phyloP scores from a whole-genome alignment of 2,329 filamentous ascomycete species.

The Cladosporium colombiae region DNA sequence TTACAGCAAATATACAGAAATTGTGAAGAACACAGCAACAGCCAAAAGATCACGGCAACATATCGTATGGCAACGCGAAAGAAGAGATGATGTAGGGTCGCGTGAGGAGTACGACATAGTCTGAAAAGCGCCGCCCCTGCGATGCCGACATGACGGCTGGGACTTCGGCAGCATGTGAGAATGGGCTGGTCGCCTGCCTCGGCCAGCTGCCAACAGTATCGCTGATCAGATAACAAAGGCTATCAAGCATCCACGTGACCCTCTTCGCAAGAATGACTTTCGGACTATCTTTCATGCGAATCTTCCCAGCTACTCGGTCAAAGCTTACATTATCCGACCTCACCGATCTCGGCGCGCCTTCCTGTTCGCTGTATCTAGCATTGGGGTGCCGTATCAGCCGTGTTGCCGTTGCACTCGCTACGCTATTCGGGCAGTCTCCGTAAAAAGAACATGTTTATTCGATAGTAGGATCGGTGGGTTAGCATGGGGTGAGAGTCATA shows the following conservation, averaged over 20 bases:
- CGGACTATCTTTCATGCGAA: conserved; percentile 10
- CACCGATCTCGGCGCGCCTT: conserved; percentile 19
- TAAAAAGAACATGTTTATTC: not conserved
- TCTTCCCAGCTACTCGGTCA: not conserved
- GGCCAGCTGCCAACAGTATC: not conserved
- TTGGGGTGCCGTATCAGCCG: conserved; percentile 7
- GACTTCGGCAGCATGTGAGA: conserved; percentile 15
- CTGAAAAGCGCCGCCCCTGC: not conserved
- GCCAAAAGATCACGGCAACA: not conserved
- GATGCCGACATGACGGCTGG: not conserved
- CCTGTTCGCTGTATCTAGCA: conserved; percentile 16
- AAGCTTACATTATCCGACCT: conserved; percentile 9
- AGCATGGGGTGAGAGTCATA: conserved; percentile 15
- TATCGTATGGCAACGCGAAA: not conserved
- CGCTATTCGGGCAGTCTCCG: not conserved
- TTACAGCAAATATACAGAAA: not conserved
- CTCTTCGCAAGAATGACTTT: not conserved
- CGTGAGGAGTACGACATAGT: conserved; percentile 6
- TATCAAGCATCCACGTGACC: not conserved
- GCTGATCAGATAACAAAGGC: not conserved
- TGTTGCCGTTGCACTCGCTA: conserved; percentile 15
- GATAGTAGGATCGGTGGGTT: conserved; percentile 1
- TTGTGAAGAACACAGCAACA: not conserved
- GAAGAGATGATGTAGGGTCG: not conserved
- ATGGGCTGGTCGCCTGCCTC: conserved; percentile 1